Conservation (phyloP, 2,329 filamentous ascomycete species). For the Aspergillus pseudonomiae region DNA sequence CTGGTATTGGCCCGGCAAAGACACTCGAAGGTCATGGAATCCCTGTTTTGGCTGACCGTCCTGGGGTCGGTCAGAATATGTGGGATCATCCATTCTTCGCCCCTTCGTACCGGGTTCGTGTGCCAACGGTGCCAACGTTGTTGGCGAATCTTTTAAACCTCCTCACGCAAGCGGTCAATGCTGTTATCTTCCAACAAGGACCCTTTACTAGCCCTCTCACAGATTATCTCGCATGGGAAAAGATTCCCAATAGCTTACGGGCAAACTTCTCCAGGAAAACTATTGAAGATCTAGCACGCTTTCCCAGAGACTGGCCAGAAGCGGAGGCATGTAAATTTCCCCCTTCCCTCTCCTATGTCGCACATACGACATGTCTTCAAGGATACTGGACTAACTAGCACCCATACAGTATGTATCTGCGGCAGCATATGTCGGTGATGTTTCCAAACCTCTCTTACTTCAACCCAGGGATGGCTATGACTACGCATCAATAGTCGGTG, state of each 20-base stretch:
- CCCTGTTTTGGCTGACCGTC: conserved; percentile 14
- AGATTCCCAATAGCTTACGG: conserved; percentile 19
- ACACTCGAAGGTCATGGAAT: conserved; percentile 20
- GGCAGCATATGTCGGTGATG: conserved; percentile 21
- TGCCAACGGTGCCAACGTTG: conserved; percentile 28
- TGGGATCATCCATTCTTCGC: conserved; percentile 45
- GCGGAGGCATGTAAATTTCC: conserved; percentile 13
- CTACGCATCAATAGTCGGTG: conserved; percentile 36
- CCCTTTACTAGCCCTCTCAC: conserved; percentile 11
- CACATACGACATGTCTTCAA: no score
- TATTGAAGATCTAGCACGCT: conserved; percentile 16
- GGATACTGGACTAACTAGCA: background rate
- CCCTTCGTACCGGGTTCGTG: conserved; percentile 36
- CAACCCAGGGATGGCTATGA: conserved; percentile 29
- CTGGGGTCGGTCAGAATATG: conserved; percentile 41
- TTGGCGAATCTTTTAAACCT: conserved; percentile 1
- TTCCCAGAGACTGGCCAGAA: conserved; percentile 35
- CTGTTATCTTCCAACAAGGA: conserved; percentile 22
- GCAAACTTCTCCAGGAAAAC: conserved; percentile 16
- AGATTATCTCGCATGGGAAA: conserved; percentile 27
- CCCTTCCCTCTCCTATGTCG: background rate
- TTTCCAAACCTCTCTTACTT: conserved; percentile 11
- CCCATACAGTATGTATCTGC: conserved; percentile 25
- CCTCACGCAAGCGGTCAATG: background rate
- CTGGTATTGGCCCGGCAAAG: conserved; percentile 47